These are phyloP conservation scores for Colletotrichum filicis DNA, from an alignment of 2,329 filamentous ascomycete genomes.

Conservation along the genomic window DNA sequence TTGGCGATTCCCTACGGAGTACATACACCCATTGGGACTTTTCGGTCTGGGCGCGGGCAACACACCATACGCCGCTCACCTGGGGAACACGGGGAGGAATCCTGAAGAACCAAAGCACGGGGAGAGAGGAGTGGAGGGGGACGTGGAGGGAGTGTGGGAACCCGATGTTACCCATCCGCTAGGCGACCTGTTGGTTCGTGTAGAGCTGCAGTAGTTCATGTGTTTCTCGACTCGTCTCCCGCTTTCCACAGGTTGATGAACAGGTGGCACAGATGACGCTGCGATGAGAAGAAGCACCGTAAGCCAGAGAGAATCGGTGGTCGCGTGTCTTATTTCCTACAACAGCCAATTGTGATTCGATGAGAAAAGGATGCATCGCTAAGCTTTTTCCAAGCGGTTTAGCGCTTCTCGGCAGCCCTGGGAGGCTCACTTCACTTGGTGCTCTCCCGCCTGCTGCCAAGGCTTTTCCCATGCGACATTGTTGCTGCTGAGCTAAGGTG, in stretches of 20 bases:
- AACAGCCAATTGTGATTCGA: not conserved
- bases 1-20: not conserved
- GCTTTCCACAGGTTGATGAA: not conserved
- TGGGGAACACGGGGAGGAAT: not conserved
- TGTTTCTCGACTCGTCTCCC: not conserved
- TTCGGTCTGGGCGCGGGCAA: not conserved
- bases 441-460: not conserved
- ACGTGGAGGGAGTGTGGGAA: not conserved
- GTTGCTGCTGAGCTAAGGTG: not conserved
- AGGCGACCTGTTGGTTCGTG: not conserved
- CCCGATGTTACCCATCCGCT: not conserved
- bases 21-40: not conserved
- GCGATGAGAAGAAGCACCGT: not conserved
- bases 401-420: not conserved
- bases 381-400: slow-evolving; percentile 8
- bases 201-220: not conserved
- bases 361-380: not conserved
- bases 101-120: too few species aligned
- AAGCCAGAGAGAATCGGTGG: not conserved
- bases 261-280: not conserved
- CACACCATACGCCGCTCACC: not conserved
- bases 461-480: not conserved
- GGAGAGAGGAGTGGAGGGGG: not conserved
- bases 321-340: not conserved
- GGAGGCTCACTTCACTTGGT: not conserved